Base-by-base conservation (phyloP, 2,329 filamentous ascomycete species). In the Annulohypoxylon truncatum region DNA sequence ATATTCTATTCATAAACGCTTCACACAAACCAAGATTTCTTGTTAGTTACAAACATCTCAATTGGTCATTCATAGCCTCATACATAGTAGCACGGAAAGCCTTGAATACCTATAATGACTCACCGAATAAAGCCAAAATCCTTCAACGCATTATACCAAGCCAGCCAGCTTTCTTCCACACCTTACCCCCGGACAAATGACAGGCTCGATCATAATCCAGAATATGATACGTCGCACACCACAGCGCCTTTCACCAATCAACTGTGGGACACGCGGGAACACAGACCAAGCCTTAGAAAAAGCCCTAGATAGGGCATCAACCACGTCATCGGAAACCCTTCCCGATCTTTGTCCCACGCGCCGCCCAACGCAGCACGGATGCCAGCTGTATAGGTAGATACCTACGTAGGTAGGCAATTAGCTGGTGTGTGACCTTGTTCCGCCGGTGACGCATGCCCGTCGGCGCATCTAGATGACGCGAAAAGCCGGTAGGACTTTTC, bases 391-490 rank as follows among this genome's bases (percentile, higher is more conserved):
- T 38, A 15, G 35, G 4, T 10, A 38, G 35, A 4, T 31, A 10
- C 7, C 7, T 9, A 9, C 12, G 13, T 38, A 38, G 12, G 35
- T n/a, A 38, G 35, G n/a, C n/a, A 22, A 42, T 22, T 8, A 42
- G 15, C 15, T 42, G 38, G 6, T 2, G 35, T n/a, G 35, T 18
- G 15, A 42, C n/a, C 38, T 22, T 2, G 22, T 29, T 24, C 48
- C 51, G 29, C 24, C 5, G 33, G 29, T 35, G 48, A 52, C 9
- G 6, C 22, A 15, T 31, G 5, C 22, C 24, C 20, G n/a, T 44
- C 52, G 52, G 52, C 52, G 20, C 26, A 20, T 54, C 9, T 9
- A 31, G 24, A 54, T 44, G 52, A 54, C 52, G 52, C 52, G 52
- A 44, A 54, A 26, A 22, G 24, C 35, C 52, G 35, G 35, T 29